These are phyloP conservation scores for Fusarium sp. DNA, from an alignment of 2,329 filamentous ascomycete species.

Conservation along the genomic window DNA sequence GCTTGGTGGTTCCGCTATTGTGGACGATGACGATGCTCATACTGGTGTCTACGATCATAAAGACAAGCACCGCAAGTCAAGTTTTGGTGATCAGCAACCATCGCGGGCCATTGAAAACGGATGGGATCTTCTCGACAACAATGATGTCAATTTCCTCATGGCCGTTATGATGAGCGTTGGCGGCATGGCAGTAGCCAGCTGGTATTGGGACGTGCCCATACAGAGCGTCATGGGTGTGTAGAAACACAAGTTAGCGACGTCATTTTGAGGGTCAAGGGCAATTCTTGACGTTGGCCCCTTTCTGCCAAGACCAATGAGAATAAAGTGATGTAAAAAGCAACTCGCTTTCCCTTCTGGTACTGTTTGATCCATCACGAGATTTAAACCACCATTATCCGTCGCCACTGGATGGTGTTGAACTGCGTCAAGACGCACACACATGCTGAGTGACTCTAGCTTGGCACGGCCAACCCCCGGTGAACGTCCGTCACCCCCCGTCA, in stretches of 20 bases:
- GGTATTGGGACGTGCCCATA: conserved; percentile 70
- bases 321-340: conserved; percentile 30
- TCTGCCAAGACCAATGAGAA: conserved; percentile 36
- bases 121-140: conserved; percentile 87
- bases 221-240: conserved; percentile 54
- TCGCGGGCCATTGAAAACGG: conserved; percentile 74
- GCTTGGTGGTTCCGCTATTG: conserved; percentile 47
- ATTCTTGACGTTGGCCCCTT: conserved; percentile 16
- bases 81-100: conserved; percentile 67
- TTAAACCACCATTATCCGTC: conserved; percentile 32
- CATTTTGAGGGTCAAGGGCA: conserved; percentile 37
- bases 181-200: conserved; percentile 75
- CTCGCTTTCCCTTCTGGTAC: neutral
- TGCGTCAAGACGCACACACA: conserved; percentile 5
- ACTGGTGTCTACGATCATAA: conserved; percentile 61
- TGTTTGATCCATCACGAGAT: conserved; percentile 30
- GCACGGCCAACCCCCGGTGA: conserved; percentile 30
- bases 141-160: conserved; percentile 95
- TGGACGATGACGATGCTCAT: conserved; percentile 52
- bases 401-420: conserved; percentile 39
- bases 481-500: conserved; percentile 31
- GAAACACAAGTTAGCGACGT: conserved; percentile 36
- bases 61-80: conserved; percentile 63
- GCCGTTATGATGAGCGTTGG: conserved; percentile 82
- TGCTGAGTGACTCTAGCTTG: conserved; percentile 12